These are phyloP conservation scores for Saccharomycopsis javanensis DNA, from an alignment of 805 yeast species.

Conservation along the genomic window DNA sequence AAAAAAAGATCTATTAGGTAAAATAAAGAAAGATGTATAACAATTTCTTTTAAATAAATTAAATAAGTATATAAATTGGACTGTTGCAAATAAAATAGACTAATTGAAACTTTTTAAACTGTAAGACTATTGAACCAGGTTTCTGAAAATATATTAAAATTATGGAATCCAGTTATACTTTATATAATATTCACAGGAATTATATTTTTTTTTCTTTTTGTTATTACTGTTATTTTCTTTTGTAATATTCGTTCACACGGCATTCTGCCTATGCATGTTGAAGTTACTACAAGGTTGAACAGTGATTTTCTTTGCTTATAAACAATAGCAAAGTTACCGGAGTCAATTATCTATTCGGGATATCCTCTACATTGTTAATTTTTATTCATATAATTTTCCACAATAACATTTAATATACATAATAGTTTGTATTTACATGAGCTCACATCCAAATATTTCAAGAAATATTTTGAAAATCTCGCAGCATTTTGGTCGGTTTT, in stretches of 20 bases:
- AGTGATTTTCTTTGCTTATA: neutral
- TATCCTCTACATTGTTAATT: neutral
- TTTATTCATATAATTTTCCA: neutral
- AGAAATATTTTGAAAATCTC: too few relatives aligned
- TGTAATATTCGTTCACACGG: neutral
- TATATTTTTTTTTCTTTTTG: neutral
- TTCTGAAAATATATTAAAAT: neutral
- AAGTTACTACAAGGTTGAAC: too few relatives aligned
- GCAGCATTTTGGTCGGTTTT: too few relatives aligned
- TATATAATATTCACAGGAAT: neutral
- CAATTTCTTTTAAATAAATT: too few relatives aligned
- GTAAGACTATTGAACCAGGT: too few relatives aligned
- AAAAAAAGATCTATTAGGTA: neutral
- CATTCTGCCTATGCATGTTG: neutral
- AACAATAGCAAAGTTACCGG: neutral
- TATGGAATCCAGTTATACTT: neutral
- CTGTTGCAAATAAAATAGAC: too few relatives aligned
- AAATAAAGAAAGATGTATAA: neutral
- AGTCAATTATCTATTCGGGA: neutral
- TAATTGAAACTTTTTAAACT: too few relatives aligned
- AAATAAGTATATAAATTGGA: too few relatives aligned
- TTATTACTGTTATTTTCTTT: neutral
- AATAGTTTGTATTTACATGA: too few relatives aligned
- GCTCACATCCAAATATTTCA: neutral
- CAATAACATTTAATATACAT: too few relatives aligned